Evolutionary conservation across 768 basidiomycete species (phyloP), one percentile per base, ranked within the genome.

Genomic region (Rhizopogon vinicolor): DNA sequence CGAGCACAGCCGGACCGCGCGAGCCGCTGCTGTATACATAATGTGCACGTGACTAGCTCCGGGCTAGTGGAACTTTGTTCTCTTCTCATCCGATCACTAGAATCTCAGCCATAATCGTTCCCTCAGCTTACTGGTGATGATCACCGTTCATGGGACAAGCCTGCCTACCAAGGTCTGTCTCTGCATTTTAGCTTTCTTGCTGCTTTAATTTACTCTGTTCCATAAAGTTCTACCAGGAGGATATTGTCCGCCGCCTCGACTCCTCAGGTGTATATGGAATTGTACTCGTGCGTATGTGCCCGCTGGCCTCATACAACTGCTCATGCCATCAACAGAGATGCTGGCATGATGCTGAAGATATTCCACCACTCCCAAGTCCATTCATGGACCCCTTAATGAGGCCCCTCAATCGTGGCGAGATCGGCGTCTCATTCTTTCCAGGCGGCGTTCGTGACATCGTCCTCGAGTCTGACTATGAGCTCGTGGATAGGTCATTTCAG

Each of bases 321-420:
- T 65, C 46, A 37, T 22, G 5, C 14, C 19, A 37, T n/a, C 40
- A 51, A 8, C 65, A 94, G 92, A 83, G 90, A 71, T 91, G 87
- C 63, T 94, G 92, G 93, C 87, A 91, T 58, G 91, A 93, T 67
- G 84, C 85, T 9, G 91, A 94, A 60, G 90, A 91, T 56, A 65
- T 82, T 13, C 78, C 77, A 33, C 70, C 71, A 0, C 72, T 76
- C 3, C 67, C 72, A 28, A 71, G 73, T 37, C 69, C 69, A 16
- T 63, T 76, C 53, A 61, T 75, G 41, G 89, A 93, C 69, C 87
- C 89, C 12, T 75, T 93, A 51, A 83, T 91, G 78, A 79, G 91
- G 44, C 84, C 85, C 9, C 79, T 94, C 19, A 64, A 77, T 51
- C 84, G 80, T 52, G 92, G 92, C 41, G 92, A 94, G 77, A 86